Evolutionary conservation across 2,329 filamentous ascomycete genomes (phyloP), one percentile per base, ranked within the genome.

Genomic region (Zymoseptoria tritici): DNA sequence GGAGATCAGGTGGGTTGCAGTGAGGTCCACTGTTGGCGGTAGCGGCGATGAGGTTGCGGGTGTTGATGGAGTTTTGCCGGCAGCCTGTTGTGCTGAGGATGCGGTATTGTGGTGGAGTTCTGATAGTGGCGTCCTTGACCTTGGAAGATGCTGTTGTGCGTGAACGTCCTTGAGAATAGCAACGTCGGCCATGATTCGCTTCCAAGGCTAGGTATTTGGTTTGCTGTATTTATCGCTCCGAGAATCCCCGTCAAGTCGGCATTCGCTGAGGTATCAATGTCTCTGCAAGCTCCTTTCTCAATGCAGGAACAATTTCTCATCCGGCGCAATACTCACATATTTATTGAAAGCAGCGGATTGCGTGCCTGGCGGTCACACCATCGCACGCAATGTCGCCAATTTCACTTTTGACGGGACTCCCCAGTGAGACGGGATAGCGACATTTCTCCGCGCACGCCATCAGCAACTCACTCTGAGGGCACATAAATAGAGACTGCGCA

Each of bases 1-100:
- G 0, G 91, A 96, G 58, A 68, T 63, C 42, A 70, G 62, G n/a
- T 60, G 63, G 13, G 59, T 62, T 9, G 64, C 62, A n/a, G 52
- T 55, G 9, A 66, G 50, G 52, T 66, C 58, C 36, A 46, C 36
- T 46, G 36, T 46, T 5, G 36, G 13, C 7, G 36, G 36, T 6
- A 42, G 36, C 16, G 36, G 36, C 5, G 36, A 46, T 11, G 36
- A 46, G 36, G 11, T 46, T 46, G 36, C 6, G 13, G 36, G 1
- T 7, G 36, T 7, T n/a, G 36, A 46, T 16, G 36, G 16, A 46
- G 5, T n/a, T 16, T 46, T 16, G 13, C 36, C 36, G 13, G 5
- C 36, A 3, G 36, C 36, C 36, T 46, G 36, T 46, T 46, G 36
- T 16, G 36, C 36, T 11, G 36, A 16, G 11, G 36, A 42, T 42